Percentiles rank a stretch among this genome's conserved stretches.
Conservation (phyloP, 805 yeast species). For the Tetrapisispora namnaoensis region DNA sequence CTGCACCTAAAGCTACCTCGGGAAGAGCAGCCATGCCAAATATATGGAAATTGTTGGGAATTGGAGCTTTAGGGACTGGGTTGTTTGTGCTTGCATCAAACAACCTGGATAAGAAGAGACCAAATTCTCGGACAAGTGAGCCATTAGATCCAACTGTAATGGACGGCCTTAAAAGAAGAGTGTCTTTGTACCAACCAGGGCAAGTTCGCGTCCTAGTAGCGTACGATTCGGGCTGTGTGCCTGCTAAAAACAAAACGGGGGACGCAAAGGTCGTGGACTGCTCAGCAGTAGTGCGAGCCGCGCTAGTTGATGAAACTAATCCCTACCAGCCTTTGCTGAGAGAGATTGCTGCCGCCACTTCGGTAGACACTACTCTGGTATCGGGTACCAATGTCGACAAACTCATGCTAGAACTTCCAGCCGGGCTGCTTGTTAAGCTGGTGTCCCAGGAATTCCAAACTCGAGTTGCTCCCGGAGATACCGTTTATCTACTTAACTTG, state of each 20-base stretch:
- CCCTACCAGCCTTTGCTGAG: not conserved
- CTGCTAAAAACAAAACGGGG: too few relatives aligned
- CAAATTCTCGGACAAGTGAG: slow-evolving; percentile 26
- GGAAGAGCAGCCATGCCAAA: not conserved
- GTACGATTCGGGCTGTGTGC: not conserved
- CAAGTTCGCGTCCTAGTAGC: slow-evolving; percentile 31
- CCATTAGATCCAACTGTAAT: slow-evolving; percentile 25
- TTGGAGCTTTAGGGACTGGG: slow-evolving; percentile 38
- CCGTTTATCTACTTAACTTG: too few relatives aligned
- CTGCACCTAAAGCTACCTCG: too few relatives aligned
- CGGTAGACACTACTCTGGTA: not conserved
- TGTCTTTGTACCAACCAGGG: slow-evolving; percentile 34
- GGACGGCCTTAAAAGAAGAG: slow-evolving; percentile 43
- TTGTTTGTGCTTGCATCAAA: slow-evolving; percentile 33
- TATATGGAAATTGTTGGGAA: slow-evolving; percentile 32
- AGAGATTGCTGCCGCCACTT: not conserved
- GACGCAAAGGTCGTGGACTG: too few relatives aligned
- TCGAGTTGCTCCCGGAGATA: too few relatives aligned
- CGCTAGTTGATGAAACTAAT: not conserved
- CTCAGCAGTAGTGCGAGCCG: not conserved
- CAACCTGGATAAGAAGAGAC: slow-evolving; percentile 25
- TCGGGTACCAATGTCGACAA: not conserved
- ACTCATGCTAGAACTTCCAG: not conserved
- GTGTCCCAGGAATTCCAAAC: not conserved
- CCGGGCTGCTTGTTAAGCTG: too few relatives aligned